Base-by-base conservation (phyloP, 208 protist species). In the Acanthamoeba lenticulata region DNA sequence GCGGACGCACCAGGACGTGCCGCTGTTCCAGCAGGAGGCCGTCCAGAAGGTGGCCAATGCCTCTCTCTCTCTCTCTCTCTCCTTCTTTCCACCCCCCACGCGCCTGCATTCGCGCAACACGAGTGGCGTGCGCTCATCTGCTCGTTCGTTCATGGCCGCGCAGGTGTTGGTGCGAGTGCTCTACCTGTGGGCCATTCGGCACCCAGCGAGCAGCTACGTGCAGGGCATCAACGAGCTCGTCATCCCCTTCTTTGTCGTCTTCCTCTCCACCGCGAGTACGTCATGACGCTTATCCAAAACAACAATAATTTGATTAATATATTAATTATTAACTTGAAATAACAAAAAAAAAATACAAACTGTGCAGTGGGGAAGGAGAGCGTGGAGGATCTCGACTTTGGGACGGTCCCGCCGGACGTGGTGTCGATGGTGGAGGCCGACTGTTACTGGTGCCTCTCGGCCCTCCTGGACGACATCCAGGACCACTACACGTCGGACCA, bases 171-270 rank as follows among this genome's bases (percentile, higher is more conserved):
- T 97, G 90, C 94, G 97, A 11, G 94, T 98, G 27, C 95, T 98
- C 17, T 98, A 97, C 77, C 94, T 98, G 9, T 98, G 97, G 97
- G 94, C 96, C 36, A 97, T 98, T 45, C 94, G 97, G 9, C 98
- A 98, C 94, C 97, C 98, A 15, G 97, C 97, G 32, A 96, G 86
- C 27, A 97, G 97, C 4, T 98, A 98, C 93, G 98, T 98, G 29
- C 97, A 98, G 95, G 98, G 98, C 42, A 98, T 98, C 60, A 98
- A 98, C 79, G 98, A 98, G 92, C 91, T 98, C 47, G 95, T 96
- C 17, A 97, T 95, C 24, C 98, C 97, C 29, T 98, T 98, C 90
- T 97, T 98, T 34, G 95, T 97, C 34, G 97, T 98, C 47, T 98
- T 98, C 69, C 49, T 98, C 24, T 90, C 67, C 32, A 95, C 45